Evolutionary conservation across 371 early-diverging fungal species (phyloP).

Genomic region (Mucor mucedo): DNA sequence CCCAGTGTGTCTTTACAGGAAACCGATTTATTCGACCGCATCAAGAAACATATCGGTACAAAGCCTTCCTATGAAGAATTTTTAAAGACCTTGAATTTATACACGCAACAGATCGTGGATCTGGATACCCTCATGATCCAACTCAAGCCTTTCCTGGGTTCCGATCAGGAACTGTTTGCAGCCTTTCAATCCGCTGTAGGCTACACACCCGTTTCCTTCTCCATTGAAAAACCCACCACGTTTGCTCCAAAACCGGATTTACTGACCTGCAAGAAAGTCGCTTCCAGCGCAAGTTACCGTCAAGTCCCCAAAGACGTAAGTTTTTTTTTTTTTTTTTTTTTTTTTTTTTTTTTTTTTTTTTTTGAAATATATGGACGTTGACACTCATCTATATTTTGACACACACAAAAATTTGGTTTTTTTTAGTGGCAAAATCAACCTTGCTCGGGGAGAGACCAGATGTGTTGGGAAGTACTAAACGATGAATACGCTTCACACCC

Average conservation of each 20-base stretch:
- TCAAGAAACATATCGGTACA: conserved; percentile 80
- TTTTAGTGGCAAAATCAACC: conserved; percentile 50
- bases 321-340: no score
- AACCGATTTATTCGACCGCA: conserved; percentile 85
- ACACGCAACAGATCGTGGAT: conserved; percentile 92
- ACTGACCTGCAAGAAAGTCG: conserved; percentile 32
- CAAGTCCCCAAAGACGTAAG: conserved; percentile 66
- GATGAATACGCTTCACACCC: conserved; percentile 94
- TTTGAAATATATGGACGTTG: no score
- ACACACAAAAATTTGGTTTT: no score
- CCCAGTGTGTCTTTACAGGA: conserved; percentile 66
- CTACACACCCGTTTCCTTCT: conserved; percentile 67
- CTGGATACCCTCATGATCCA: conserved; percentile 76
- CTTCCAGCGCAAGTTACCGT: conserved; percentile 70
- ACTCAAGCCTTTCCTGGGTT: conserved; percentile 75
- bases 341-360: no score
- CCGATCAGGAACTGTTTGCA: conserved; percentile 75
- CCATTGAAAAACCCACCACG: conserved; percentile 33
- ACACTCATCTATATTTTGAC: no score
- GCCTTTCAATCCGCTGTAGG: conserved; percentile 93
- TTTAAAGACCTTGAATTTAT: conserved; percentile 92
- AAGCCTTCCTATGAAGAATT: conserved; percentile 92
- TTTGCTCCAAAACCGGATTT: conserved; percentile 60
- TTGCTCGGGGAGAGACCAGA: conserved; percentile 87
- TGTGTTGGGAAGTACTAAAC: conserved; percentile 93